Evolutionary conservation across 2,329 filamentous ascomycete genomes (phyloP).

Genomic region (Annulohypoxylon truncatum): DNA sequence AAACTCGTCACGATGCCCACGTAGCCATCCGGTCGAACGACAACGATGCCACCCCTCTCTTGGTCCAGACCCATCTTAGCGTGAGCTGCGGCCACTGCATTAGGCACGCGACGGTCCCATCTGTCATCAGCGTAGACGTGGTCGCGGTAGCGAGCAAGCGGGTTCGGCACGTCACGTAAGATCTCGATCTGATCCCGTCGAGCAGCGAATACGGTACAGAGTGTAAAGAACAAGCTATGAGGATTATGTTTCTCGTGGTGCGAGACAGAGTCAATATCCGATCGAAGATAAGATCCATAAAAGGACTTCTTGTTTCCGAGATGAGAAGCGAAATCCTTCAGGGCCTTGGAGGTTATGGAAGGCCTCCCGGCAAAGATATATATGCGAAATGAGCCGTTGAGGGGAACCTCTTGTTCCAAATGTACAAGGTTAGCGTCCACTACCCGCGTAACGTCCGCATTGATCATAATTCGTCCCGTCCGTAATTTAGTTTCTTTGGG

Average conservation of each 20-base stretch:
- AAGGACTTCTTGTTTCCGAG: slow-evolving; percentile 77
- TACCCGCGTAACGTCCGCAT: slow-evolving; percentile 85
- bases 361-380: slow-evolving; percentile 86
- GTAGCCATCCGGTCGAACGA: slow-evolving; percentile 89
- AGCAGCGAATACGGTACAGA: slow-evolving; percentile 80
- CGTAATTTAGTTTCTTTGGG: slow-evolving; percentile 73
- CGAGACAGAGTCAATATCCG: slow-evolving; percentile 71
- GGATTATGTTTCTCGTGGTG: slow-evolving; percentile 88
- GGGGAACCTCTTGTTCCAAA: slow-evolving; percentile 87
- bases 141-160: slow-evolving; percentile 80
- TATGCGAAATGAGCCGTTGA: slow-evolving; percentile 88
- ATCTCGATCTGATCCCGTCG: slow-evolving; percentile 79
- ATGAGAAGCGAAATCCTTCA: slow-evolving; percentile 75
- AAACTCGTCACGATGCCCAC: slow-evolving; percentile 80
- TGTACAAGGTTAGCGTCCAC: slow-evolving; percentile 91
- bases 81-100: slow-evolving; percentile 80
- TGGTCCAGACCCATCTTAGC: slow-evolving; percentile 85
- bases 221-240: slow-evolving; percentile 82
- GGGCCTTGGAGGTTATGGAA: slow-evolving; percentile 67
- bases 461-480: slow-evolving; percentile 80
- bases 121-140: slow-evolving; percentile 90
- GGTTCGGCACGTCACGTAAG: slow-evolving; percentile 72
- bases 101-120: slow-evolving; percentile 75
- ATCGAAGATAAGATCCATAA: slow-evolving; percentile 72
- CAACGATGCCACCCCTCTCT: slow-evolving; percentile 80